Evolutionary conservation across 306 rosid genomes (phyloP).

Genomic region (Castanospermum australe): DNA sequence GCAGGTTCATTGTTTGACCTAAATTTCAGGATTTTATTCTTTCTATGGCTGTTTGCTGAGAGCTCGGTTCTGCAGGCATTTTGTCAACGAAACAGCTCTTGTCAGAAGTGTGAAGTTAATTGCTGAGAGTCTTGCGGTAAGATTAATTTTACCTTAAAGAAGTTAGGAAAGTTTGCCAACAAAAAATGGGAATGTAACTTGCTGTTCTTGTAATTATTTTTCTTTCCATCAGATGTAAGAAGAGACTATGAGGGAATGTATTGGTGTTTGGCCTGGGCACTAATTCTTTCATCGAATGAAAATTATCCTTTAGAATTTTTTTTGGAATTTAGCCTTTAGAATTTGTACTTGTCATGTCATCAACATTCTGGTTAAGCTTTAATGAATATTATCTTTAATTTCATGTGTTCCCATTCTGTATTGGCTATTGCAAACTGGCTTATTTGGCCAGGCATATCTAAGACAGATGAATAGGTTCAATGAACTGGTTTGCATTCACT

Average conservation of each 20-base stretch:
- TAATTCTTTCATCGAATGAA: too few species aligned
- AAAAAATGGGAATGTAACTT: neutral
- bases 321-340: too few species aligned
- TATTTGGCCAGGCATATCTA: neutral
- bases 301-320: too few species aligned
- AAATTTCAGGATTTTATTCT: slow-evolving; percentile 15
- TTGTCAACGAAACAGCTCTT: slow-evolving; percentile 65
- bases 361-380: neutral
- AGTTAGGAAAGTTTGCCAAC: neutral
- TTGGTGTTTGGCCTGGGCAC: neutral
- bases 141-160: slow-evolving; percentile 23
- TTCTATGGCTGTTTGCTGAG: slow-evolving; percentile 36
- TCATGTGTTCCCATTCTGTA: neutral
- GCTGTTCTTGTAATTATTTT: neutral
- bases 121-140: slow-evolving; percentile 97
- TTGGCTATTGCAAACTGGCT: neutral
- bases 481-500: neutral
- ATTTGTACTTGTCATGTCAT: too few species aligned
- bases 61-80: slow-evolving; percentile 60
- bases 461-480: neutral
- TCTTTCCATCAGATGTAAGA: neutral
- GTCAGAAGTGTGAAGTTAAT: slow-evolving; percentile 83
- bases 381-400: neutral
- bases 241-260: neutral
- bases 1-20: slow-evolving; percentile 58